These are phyloP conservation scores for Linnemannia schmuckeri DNA, from an alignment of 192 early-diverging fungal species.

Conservation along the genomic window DNA sequence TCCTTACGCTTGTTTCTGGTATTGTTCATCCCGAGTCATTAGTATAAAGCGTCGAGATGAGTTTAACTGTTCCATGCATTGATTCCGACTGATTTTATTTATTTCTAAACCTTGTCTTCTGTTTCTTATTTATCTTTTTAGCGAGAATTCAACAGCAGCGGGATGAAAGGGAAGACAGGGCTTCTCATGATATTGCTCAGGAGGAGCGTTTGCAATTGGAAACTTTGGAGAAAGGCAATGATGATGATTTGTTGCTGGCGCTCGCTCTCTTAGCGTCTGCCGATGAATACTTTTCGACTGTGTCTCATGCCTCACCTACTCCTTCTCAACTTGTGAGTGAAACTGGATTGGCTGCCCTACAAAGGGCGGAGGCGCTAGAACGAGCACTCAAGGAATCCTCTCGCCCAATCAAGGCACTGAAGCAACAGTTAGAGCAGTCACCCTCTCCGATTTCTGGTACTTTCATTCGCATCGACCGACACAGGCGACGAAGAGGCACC, in stretches of 20 bases:
- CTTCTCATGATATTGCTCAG: neutral
- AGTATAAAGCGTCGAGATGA: neutral
- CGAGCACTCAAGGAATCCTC: neutral
- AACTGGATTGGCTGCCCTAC: no score
- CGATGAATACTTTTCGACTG: neutral
- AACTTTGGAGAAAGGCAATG: neutral
- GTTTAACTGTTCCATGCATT: no score
- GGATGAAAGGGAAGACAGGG: neutral
- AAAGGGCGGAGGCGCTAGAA: neutral
- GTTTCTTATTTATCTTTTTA: neutral
- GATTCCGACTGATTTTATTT: no score
- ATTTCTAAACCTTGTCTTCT: no score
- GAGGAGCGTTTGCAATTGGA: slow-evolving; percentile 7
- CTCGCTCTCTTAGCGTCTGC: neutral
- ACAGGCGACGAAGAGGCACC: slow-evolving; percentile 15
- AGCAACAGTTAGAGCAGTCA: no score
- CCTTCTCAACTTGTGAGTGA: no score
- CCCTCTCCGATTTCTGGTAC: neutral
- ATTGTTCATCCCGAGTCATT: no score
- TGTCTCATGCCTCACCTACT: no score
- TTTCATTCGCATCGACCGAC: neutral
- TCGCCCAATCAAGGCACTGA: neutral
- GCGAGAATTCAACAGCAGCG: neutral
- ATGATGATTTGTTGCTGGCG: neutral
- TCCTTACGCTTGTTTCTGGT: no score